Conservation (phyloP, 2,329 filamentous ascomycete species). For the Cercospora berteroae region DNA sequence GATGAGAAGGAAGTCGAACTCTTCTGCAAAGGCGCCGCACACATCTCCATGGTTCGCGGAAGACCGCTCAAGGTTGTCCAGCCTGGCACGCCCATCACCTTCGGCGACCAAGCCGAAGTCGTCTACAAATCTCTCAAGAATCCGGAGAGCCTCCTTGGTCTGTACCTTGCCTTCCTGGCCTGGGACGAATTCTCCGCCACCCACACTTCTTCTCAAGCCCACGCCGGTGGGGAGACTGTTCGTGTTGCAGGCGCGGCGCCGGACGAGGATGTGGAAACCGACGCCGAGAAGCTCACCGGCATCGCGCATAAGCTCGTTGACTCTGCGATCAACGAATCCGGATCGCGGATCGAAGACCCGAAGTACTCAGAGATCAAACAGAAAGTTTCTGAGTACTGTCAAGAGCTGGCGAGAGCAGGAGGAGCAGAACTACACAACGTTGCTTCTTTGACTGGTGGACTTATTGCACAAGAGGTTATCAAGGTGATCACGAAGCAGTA, state of each 20-base stretch:
- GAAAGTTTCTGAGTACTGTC: constrained; percentile 39
- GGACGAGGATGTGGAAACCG: constrained; percentile 36
- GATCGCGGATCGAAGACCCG: constrained; percentile 42
- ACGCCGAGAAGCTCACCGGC: constrained; percentile 42
- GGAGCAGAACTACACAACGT: constrained; percentile 92
- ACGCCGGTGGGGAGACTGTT: constrained; percentile 37
- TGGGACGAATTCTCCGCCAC: constrained; percentile 49
- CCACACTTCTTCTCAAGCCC: constrained; percentile 33
- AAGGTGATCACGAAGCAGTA: constrained; percentile 76
- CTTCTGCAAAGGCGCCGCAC: constrained; percentile 93
- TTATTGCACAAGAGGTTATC: constrained; percentile 96
- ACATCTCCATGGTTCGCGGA: constrained; percentile 81
- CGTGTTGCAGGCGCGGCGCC: constrained; percentile 40
- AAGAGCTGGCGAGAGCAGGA: constrained; percentile 64
- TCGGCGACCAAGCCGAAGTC: constrained; percentile 49
- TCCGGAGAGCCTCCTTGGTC: constrained; percentile 47
- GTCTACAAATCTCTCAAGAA: constrained; percentile 44
- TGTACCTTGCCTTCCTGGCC: constrained; percentile 53
- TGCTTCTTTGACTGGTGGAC: constrained; percentile 79
- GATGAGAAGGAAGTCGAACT: constrained; percentile 74
- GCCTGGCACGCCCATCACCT: constrained; percentile 38
- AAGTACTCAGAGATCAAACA: constrained; percentile 42
- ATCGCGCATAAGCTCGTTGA: constrained; percentile 46
- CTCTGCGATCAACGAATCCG: constrained; percentile 45
- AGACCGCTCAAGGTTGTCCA: constrained; percentile 52